phyloP scores from a whole-genome alignment of 176 grass and related monocot species.

The Avena insularis region DNA sequence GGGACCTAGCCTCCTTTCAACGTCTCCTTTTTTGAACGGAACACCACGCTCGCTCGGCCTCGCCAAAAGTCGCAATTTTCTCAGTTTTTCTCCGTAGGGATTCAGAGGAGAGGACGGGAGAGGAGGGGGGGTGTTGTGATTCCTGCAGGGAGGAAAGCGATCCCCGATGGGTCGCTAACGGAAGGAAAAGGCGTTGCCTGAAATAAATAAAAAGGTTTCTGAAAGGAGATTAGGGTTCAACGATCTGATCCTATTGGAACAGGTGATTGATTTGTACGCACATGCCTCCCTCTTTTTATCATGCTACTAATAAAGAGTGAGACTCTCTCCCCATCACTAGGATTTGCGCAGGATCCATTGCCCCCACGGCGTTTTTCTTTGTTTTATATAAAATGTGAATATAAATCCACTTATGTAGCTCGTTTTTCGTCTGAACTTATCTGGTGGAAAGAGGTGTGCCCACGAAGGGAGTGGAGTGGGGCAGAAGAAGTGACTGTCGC shows the following conservation, averaged over 20 bases:
- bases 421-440: conserved; percentile 12
- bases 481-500: conserved; percentile 32
- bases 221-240: conserved; percentile 4
- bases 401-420: too few species aligned
- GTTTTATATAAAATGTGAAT: neutral
- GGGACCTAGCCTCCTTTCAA: conserved; percentile 47
- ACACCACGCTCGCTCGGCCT: conserved; percentile 37
- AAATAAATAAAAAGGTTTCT: neutral
- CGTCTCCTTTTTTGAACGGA: conserved; percentile 46
- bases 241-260: conserved; percentile 38
- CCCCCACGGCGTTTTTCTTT: neutral
- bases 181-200: neutral
- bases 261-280: neutral
- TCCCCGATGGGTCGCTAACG: neutral
- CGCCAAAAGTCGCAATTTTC: conserved; percentile 35
- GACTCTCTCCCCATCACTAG: conserved; percentile 1
- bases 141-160: conserved; percentile 43
- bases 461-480: conserved; percentile 46
- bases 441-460: conserved; percentile 37
- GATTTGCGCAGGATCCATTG: conserved; percentile 38
- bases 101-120: neutral
- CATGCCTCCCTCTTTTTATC: neutral
- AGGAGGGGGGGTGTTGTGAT: neutral
- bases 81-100: conserved; percentile 17
- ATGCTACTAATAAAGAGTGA: neutral